phyloP scores from a whole-genome alignment of 768 basidiomycete species.

The Pholiota microspora region DNA sequence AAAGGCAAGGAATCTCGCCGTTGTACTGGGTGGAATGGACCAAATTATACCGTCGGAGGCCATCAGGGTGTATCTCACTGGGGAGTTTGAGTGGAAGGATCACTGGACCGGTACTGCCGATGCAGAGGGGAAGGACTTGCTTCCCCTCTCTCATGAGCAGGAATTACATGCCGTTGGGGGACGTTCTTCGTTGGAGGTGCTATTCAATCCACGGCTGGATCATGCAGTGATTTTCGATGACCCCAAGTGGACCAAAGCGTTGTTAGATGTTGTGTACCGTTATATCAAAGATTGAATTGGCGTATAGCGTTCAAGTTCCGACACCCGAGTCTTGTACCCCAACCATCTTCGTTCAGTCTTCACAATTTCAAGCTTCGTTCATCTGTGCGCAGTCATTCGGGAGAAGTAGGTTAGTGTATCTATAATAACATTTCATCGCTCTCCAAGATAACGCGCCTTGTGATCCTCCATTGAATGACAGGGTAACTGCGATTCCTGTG shows the following conservation, averaged over 20 bases:
- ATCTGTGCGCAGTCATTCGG: too few relatives aligned
- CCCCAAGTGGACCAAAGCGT: constrained; percentile 21
- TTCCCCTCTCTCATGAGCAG: background rate
- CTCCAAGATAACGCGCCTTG: background rate
- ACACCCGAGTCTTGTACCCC: too few relatives aligned
- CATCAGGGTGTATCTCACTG: constrained; percentile 35
- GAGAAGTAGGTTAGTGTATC: too few relatives aligned
- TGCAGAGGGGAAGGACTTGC: background rate
- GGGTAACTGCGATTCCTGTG: background rate
- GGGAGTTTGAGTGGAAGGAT: constrained; percentile 11
- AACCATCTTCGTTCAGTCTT: too few relatives aligned
- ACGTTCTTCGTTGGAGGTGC: constrained; percentile 27
- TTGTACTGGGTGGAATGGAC: constrained; percentile 36
- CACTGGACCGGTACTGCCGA: constrained; percentile 1
- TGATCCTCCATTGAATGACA: background rate
- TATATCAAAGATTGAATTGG: too few relatives aligned
- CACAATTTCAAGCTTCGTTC: too few relatives aligned
- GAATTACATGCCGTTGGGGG: too few relatives aligned
- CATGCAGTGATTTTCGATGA: constrained; percentile 42
- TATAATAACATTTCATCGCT: too few relatives aligned
- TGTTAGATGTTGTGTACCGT: constrained; percentile 29
- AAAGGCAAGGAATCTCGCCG: constrained; percentile 28
- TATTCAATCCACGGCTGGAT: constrained; percentile 35
- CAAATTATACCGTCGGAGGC: constrained; percentile 38
- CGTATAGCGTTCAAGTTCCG: too few relatives aligned